phyloP scores from a whole-genome alignment of 2,329 filamentous ascomycete genomes.

The Fusarium sp. region DNA sequence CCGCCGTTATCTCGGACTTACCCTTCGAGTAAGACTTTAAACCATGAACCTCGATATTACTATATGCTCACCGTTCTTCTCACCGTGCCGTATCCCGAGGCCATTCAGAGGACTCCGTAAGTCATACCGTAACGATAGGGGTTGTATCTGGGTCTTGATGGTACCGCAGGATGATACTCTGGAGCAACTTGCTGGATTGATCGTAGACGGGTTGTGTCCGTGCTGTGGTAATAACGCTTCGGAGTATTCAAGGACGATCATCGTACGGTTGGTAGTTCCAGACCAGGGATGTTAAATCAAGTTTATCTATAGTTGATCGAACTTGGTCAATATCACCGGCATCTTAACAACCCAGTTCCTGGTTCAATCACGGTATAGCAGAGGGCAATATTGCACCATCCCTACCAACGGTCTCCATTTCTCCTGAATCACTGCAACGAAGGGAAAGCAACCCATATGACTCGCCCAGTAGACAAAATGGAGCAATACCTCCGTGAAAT shows the following conservation, averaged over 20 bases:
- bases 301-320: neutral
- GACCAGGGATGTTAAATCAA: neutral
- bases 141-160: neutral
- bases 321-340: neutral
- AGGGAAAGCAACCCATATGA: neutral
- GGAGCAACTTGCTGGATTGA: neutral
- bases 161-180: conserved; percentile 4
- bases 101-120: neutral
- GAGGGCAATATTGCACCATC: conserved; percentile 16
- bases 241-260: conserved; percentile 2
- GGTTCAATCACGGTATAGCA: conserved; percentile 9
- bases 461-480: neutral
- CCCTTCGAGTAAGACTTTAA: neutral
- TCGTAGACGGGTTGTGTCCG: neutral
- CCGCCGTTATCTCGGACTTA: neutral
- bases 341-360: neutral
- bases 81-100: neutral
- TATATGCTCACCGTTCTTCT: neutral
- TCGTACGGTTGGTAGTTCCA: neutral
- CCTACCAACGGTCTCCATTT: neutral
- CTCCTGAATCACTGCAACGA: conserved; percentile 14
- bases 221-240: conserved; percentile 22
- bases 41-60: neutral
- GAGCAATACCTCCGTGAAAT: conserved; percentile 16
- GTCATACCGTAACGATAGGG: neutral